Evolutionary conservation across 148 eudicot genomes (phyloP).

Genomic region (Camellia lanceoleosa): DNA sequence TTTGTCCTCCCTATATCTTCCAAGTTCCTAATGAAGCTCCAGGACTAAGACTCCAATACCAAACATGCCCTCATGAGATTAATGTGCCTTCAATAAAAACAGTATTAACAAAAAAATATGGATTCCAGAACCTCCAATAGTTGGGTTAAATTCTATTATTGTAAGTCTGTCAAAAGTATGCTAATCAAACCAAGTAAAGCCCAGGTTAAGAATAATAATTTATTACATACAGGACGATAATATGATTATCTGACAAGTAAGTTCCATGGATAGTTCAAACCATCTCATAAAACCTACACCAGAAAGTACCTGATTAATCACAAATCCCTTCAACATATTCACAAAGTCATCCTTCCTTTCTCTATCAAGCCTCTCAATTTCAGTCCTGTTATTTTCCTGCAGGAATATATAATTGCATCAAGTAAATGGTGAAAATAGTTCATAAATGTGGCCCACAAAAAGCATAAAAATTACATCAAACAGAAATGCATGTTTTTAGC

Average conservation of each 20-base stretch:
- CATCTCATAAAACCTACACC: conserved; percentile 1
- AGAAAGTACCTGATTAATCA: conserved; percentile 71
- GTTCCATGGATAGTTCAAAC: conserved; percentile 1
- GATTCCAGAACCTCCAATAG: background rate
- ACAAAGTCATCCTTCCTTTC: conserved; percentile 67
- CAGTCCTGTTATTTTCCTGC: conserved; percentile 87
- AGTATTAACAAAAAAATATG: background rate
- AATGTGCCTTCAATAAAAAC: background rate
- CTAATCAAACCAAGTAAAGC: background rate
- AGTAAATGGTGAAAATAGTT: background rate
- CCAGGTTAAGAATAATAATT: background rate
- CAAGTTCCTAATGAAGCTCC: too few relatives aligned
- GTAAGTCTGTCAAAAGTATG: background rate
- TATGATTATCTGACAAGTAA: background rate
- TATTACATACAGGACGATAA: background rate
- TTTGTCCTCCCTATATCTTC: background rate
- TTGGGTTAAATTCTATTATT: background rate
- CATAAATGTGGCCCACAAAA: background rate
- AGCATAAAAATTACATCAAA: background rate
- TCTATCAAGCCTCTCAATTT: conserved; percentile 69
- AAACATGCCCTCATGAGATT: background rate
- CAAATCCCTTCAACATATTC: conserved; percentile 92
- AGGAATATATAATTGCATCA: conserved; percentile 21
- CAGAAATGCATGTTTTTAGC: background rate
- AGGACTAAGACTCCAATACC: too few relatives aligned